Conservation (phyloP, 2,329 filamentous ascomycete genomes). For the Ceratocystis papillata region DNA sequence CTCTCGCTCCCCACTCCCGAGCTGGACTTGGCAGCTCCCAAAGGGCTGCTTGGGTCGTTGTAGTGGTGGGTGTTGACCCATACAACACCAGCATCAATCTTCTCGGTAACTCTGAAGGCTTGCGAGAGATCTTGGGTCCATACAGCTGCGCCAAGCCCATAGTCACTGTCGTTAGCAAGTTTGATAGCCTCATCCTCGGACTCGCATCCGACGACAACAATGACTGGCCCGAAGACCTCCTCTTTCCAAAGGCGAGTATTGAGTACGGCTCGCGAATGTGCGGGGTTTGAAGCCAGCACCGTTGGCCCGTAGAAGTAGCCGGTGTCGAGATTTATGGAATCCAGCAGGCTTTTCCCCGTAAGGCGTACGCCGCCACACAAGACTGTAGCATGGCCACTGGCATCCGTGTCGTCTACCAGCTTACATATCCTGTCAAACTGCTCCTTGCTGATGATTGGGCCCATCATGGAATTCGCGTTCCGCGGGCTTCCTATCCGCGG, state of each 20-base stretch:
- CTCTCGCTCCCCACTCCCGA: slow-evolving; percentile 65
- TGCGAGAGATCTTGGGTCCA: slow-evolving; percentile 45
- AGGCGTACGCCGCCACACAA: slow-evolving; percentile 30
- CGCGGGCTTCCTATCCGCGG: slow-evolving; percentile 34
- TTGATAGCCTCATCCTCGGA: slow-evolving; percentile 31
- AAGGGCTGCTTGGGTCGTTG: slow-evolving; percentile 60
- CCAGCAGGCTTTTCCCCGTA: slow-evolving; percentile 34
- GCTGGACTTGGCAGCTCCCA: slow-evolving; percentile 52
- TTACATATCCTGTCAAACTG: slow-evolving; percentile 49
- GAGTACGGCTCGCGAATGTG: slow-evolving; percentile 28
- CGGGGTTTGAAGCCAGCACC: slow-evolving; percentile 41
- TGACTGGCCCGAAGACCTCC: slow-evolving; percentile 55
- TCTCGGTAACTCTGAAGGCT: slow-evolving; percentile 38
- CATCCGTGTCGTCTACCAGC: slow-evolving; percentile 38
- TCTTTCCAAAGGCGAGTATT: slow-evolving; percentile 43
- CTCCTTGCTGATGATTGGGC: slow-evolving; percentile 36
- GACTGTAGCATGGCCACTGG: slow-evolving; percentile 29
- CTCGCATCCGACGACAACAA: slow-evolving; percentile 41
- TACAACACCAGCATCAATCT: slow-evolving; percentile 49
- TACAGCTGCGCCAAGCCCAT: slow-evolving; percentile 46
- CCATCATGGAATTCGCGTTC: slow-evolving; percentile 31
- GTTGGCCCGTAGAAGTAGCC: slow-evolving; percentile 30
- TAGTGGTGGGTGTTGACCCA: slow-evolving; percentile 56
- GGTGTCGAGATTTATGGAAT: slow-evolving; percentile 49
- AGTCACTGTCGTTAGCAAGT: slow-evolving; percentile 38